Percentiles rank a stretch among this genome's conserved stretches.
Conservation (phyloP, 2,329 filamentous ascomycete species). For the Alternaria sp. region DNA sequence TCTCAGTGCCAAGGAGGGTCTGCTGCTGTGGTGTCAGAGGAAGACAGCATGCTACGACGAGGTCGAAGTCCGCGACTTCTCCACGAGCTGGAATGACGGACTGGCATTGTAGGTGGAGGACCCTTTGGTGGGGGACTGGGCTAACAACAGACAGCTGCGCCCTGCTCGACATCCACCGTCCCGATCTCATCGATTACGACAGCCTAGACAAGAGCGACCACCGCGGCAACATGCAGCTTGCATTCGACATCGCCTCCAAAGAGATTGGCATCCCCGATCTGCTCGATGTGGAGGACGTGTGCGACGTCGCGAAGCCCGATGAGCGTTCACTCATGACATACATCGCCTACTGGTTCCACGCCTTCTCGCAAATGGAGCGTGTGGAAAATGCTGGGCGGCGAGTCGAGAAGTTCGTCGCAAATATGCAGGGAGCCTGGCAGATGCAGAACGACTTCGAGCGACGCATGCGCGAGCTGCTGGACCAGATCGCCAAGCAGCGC, state of each 20-base stretch:
- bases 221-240: constrained; percentile 95
- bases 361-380: constrained; percentile 98
- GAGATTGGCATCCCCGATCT: constrained; percentile 97
- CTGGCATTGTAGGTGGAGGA: constrained; percentile 71
- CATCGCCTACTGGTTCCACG: constrained; percentile 99
- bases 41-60: constrained; percentile 99
- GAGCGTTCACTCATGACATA: constrained; percentile 99
- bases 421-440: constrained; percentile 99
- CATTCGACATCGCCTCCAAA: constrained; percentile 93
- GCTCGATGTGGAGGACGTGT: constrained; percentile 97
- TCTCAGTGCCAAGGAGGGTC: constrained; percentile 94
- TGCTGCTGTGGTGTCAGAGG: constrained; percentile 95
- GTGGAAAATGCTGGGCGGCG: constrained; percentile 96
- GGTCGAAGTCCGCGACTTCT: constrained; percentile 94
- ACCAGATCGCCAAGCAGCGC: constrained; percentile 74
- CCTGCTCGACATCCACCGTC: constrained; percentile 92
- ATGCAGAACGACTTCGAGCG: constrained; percentile 98
- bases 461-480: constrained; percentile 82
- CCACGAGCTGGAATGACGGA: constrained; percentile 94
- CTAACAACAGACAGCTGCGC: constrained; percentile 66
- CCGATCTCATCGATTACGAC: constrained; percentile 97
- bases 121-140: background rate
- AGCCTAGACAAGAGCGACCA: constrained; percentile 92
- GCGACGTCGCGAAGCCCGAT: constrained; percentile 93
- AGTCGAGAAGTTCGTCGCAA: constrained; percentile 98